Conservation (phyloP, 495 filamentous ascomycete species). For the Penicillium herquei region DNA sequence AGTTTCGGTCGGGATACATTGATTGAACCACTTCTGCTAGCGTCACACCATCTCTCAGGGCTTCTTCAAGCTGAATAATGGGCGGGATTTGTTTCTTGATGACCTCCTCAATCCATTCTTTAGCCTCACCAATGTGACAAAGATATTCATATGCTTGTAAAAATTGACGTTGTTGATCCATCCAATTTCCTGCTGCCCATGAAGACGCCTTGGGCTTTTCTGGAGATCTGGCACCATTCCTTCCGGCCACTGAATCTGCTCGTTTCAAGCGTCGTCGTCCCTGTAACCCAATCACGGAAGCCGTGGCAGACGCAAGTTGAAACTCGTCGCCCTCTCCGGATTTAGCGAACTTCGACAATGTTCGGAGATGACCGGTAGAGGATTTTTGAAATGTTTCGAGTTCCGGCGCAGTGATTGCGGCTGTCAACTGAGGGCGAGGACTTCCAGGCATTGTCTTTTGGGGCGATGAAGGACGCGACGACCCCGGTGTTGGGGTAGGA, state of each 20-base stretch:
- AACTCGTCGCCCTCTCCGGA: constrained; percentile 75
- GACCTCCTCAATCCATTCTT: constrained; percentile 97
- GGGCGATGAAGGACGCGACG: constrained; percentile 35
- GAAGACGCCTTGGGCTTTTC: constrained; percentile 55
- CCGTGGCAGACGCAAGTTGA: constrained; percentile 65
- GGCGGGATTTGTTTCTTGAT: constrained; percentile 87
- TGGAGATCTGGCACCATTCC: constrained; percentile 37
- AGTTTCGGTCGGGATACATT: constrained; percentile 68
- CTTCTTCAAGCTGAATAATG: constrained; percentile 95
- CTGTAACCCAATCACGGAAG: constrained; percentile 84
- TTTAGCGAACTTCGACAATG: constrained; percentile 81
- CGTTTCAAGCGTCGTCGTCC: constrained; percentile 82
- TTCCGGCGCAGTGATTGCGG: constrained; percentile 63
- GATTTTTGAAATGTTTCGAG: constrained; percentile 77
- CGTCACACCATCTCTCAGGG: constrained; percentile 87
- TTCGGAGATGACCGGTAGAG: constrained; percentile 82
- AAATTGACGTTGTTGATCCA: constrained; percentile 97
- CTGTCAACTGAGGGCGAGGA: constrained; percentile 41
- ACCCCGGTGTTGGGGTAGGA: constrained; percentile 26
- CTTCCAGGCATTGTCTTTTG: constrained; percentile 42
- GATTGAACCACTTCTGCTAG: constrained; percentile 95
- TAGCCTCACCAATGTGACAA: constrained; percentile 98
- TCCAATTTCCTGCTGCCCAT: constrained; percentile 91
- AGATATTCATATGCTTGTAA: constrained; percentile 98
- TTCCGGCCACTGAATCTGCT: constrained; percentile 56